phyloP scores from a whole-genome alignment of 345 rosid species.

The Rhizophora mangle region DNA sequence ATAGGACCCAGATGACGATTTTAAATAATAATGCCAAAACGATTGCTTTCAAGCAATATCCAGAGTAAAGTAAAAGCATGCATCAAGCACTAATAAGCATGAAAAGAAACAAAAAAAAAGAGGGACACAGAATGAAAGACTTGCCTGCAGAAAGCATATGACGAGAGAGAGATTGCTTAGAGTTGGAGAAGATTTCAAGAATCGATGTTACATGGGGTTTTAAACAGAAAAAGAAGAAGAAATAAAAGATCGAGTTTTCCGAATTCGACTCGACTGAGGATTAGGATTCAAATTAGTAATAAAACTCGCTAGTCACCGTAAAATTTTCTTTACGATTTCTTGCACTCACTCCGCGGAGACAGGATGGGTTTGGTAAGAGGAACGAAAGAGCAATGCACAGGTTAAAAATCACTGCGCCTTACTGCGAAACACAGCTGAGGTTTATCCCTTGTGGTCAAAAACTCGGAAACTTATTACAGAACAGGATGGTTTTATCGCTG shows the following conservation, averaged over 20 bases:
- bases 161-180: slow-evolving; percentile 1
- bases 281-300: background rate
- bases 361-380: background rate
- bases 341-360: too few species aligned
- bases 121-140: background rate
- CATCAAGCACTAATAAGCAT: background rate
- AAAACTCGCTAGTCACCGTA: background rate
- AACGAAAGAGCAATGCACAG: background rate
- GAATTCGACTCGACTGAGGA: background rate
- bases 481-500: too few species aligned
- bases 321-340: too few species aligned
- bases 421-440: background rate
- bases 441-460: background rate
- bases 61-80: background rate
- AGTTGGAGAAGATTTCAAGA: background rate
- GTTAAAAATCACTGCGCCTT: background rate
- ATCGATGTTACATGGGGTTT: background rate
- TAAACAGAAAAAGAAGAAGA: too few species aligned
- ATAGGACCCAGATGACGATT: slow-evolving; percentile 29
- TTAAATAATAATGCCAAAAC: slow-evolving; percentile 10
- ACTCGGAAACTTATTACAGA: too few species aligned
- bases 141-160: slow-evolving; percentile 27
- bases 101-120: too few species aligned
- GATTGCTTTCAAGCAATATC: slow-evolving; percentile 20
- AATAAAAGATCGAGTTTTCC: background rate